These are phyloP conservation scores for Curvularia eragrostidis DNA, from an alignment of 2,329 filamentous ascomycete genomes.

Conservation along the genomic window DNA sequence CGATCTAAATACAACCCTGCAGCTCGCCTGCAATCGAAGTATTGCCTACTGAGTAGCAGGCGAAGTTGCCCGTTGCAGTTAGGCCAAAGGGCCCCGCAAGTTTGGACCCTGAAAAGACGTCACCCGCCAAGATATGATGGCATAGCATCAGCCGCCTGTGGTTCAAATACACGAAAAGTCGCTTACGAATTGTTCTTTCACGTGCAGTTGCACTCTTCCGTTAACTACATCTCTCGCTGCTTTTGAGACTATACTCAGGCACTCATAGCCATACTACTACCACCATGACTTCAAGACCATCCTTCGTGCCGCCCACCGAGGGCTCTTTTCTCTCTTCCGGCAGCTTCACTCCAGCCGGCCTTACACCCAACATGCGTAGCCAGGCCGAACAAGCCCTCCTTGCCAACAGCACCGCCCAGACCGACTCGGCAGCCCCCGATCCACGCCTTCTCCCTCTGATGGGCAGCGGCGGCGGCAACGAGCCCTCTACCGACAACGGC, in stretches of 20 bases:
- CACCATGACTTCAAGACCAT: slow-evolving; percentile 29
- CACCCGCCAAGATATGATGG: slow-evolving; percentile 24
- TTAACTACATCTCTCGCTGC: neutral
- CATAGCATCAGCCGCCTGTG: slow-evolving; percentile 15
- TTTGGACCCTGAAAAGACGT: slow-evolving; percentile 25
- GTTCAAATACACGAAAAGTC: slow-evolving; percentile 14
- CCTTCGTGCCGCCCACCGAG: slow-evolving; percentile 29
- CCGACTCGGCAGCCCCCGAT: slow-evolving; percentile 47
- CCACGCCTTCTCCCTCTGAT: slow-evolving; percentile 19
- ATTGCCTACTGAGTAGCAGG: slow-evolving; percentile 12
- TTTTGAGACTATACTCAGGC: slow-evolving; percentile 1
- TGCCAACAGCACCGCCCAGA: slow-evolving; percentile 40
- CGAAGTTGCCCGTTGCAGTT: slow-evolving; percentile 9
- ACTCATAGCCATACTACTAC: neutral
- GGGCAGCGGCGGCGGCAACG: slow-evolving; percentile 12
- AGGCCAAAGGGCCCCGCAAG: slow-evolving; percentile 16
- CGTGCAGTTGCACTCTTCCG: neutral
- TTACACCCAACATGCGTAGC: slow-evolving; percentile 46
- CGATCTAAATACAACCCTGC: slow-evolving; percentile 9
- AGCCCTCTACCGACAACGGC: slow-evolving; percentile 9
- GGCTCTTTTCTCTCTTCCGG: slow-evolving; percentile 26
- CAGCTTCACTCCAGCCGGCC: slow-evolving; percentile 40
- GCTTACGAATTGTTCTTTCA: slow-evolving; percentile 1
- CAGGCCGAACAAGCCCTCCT: slow-evolving; percentile 46
- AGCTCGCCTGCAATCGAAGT: slow-evolving; percentile 10